Base-by-base conservation (phyloP, 2,329 filamentous ascomycete species). In the Exophiala spinifera region DNA sequence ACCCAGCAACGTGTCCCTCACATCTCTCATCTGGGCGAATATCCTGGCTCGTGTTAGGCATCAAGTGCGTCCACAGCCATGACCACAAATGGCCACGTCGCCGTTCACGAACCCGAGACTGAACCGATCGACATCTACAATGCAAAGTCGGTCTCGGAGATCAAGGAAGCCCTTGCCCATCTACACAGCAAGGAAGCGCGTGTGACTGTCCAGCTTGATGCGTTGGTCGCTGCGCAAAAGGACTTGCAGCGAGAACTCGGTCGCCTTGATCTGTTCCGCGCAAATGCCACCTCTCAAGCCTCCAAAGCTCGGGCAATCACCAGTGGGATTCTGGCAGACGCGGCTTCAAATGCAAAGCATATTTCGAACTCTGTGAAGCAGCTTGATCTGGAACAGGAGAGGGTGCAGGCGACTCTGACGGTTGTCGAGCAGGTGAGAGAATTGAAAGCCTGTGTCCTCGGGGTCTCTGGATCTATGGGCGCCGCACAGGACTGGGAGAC, bases 401-500 rank as follows among this genome's bases (percentile, higher is more conserved):
- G 91, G 23, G 92, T 99, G 7, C 91, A 94, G 70, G 86, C 91
- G 47, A 97, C 94, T 0, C 76, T 99, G 53, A 82, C 87, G 7
- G 91, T 97, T 2, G 94, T 97, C 10, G 92, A 97, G 72, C 91
- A 96, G 74, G 92, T 99, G 13, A 88, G 89, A 4, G 94, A 99
- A 77, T 85, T 99, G 61, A 97, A 97, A 74, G 89, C 94, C 7
- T 99, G 94, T 69, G 89, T 97, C 33, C 84, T 96, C 56, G 94
- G 94, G 40, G 91, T 97, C 10, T 86, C 92, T 21, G 94, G 91
- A 15, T 95, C 89, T 56, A 99, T 99, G 94, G 94, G 92, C 31
- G 92, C 91, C 3, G 90, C 94, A 39, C 94, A 99, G 72, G 94
- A 99, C 74, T 99, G 94, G 94, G 94, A 99, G 72, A 94, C 90